phyloP scores from a whole-genome alignment of 2,329 filamentous ascomycete genomes.

The Exophiala sideris region DNA sequence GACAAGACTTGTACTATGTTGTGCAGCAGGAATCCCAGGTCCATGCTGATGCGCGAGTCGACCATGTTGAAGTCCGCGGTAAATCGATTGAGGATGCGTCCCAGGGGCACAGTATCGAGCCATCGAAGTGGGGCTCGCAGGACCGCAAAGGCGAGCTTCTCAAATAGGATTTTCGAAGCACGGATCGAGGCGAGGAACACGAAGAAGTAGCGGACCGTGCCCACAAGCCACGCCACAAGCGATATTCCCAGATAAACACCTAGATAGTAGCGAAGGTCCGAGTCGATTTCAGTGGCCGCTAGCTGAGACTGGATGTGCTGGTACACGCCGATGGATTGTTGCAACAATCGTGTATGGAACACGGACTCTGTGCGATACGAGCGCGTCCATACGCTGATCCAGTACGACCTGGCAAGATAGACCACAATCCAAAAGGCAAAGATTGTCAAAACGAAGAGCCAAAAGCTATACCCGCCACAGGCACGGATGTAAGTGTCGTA shows the following conservation, averaged over 20 bases:
- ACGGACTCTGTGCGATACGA: constrained; percentile 31
- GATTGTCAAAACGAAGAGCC: constrained; percentile 21
- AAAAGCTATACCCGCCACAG: constrained; percentile 55
- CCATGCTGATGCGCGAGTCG: constrained; percentile 63
- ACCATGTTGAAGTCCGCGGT: constrained; percentile 73
- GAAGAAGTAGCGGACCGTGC: constrained; percentile 61
- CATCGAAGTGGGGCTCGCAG: constrained; percentile 71
- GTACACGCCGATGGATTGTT: constrained; percentile 20
- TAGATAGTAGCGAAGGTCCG: constrained; percentile 61
- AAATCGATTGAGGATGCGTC: constrained; percentile 73
- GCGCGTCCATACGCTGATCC: constrained; percentile 47
- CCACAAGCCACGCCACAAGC: constrained; percentile 50
- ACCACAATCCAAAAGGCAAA: constrained; percentile 25
- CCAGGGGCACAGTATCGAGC: constrained; percentile 76
- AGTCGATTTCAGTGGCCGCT: constrained; percentile 16
- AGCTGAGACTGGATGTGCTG: constrained; percentile 20
- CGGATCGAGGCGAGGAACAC: constrained; percentile 63
- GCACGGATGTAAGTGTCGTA: constrained; percentile 65
- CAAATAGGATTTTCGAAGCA: constrained; percentile 67
- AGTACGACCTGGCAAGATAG: constrained; percentile 39
- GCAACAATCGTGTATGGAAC: constrained; percentile 8
- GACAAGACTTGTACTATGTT: constrained; percentile 62
- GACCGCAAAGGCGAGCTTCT: constrained; percentile 63
- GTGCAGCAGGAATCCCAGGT: constrained; percentile 59
- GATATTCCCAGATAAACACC: constrained; percentile 64